These are phyloP conservation scores for Phytophthora tentaculata DNA, from an alignment of 352 stramenopile genomes.

Conservation along the genomic window DNA sequence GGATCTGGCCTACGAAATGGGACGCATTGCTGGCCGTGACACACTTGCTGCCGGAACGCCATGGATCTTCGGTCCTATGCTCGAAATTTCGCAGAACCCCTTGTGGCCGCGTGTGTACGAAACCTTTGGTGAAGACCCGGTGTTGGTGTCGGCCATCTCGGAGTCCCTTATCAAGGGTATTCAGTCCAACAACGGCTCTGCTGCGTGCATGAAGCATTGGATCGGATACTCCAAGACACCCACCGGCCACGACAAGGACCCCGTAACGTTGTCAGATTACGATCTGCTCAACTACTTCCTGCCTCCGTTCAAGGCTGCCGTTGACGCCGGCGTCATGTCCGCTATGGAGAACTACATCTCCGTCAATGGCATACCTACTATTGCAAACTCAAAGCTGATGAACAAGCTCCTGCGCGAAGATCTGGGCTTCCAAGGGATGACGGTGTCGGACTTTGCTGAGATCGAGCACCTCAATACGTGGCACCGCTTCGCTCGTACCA, in stretches of 20 bases:
- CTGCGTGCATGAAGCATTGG: conserved; percentile 90
- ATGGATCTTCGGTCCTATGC: conserved; percentile 90
- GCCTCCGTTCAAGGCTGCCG: conserved; percentile 75
- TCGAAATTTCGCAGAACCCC: conserved; percentile 84
- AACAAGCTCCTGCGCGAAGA: conserved; percentile 77
- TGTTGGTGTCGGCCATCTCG: conserved; percentile 76
- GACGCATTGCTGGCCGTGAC: conserved; percentile 75
- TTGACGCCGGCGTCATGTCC: conserved; percentile 75
- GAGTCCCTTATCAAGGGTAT: conserved; percentile 75
- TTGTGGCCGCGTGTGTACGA: conserved; percentile 91
- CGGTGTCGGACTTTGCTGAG: conserved; percentile 92
- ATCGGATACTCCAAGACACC: conserved; percentile 80
- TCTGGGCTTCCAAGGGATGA: conserved; percentile 81
- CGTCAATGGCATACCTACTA: conserved; percentile 89
- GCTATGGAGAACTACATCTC: conserved; percentile 95
- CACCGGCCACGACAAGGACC: conserved; percentile 80
- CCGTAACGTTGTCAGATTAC: conserved; percentile 66
- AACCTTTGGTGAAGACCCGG: conserved; percentile 93
- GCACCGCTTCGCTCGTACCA: conserved; percentile 52
- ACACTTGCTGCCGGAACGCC: conserved; percentile 85
- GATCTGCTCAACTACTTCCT: conserved; percentile 85
- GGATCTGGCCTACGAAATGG: conserved; percentile 68
- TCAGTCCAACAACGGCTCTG: conserved; percentile 64
- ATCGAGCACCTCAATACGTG: conserved; percentile 84
- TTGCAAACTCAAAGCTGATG: conserved; percentile 80